Conservation (phyloP, 2,329 filamentous ascomycete species). For the Teratosphaeria gauchensis region DNA sequence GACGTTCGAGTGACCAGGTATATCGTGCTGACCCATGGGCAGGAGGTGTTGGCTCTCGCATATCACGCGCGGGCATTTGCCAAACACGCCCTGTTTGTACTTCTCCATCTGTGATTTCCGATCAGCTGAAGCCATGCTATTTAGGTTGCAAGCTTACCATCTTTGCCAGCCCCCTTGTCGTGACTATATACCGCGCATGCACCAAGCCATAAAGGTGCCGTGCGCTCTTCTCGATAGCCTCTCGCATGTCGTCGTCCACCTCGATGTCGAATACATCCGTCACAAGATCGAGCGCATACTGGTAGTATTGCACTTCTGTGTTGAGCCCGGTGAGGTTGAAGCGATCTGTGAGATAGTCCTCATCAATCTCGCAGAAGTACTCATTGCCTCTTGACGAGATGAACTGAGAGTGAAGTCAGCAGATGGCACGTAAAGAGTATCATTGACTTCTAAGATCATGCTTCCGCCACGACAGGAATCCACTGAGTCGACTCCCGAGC, state of each 20-base stretch:
- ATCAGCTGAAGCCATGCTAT: background rate
- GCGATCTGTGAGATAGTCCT: conserved; percentile 94
- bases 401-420: conserved; percentile 54
- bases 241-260: conserved; percentile 95
- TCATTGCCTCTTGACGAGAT: conserved; percentile 96
- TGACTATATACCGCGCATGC: conserved; percentile 93
- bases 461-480: background rate
- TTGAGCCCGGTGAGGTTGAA: conserved; percentile 98
- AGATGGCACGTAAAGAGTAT: background rate
- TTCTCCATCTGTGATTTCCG: conserved; percentile 70
- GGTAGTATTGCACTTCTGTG: conserved; percentile 96
- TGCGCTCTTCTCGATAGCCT: conserved; percentile 95
- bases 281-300: conserved; percentile 94
- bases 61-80: conserved; percentile 93
- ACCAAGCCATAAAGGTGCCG: conserved; percentile 92
- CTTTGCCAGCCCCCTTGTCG: conserved; percentile 83
- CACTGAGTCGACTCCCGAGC: background rate
- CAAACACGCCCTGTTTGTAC: conserved; percentile 96
- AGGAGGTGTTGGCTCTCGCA: conserved; percentile 89
- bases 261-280: conserved; percentile 98
- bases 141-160: conserved; percentile 58
- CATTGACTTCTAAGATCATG: background rate
- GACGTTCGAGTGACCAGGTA: conserved; percentile 77
- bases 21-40: conserved; percentile 87
- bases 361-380: conserved; percentile 99